A percentile compares a stretch with the other conserved stretches of the same genome.
Evolutionary conservation across 139 green algal genomes (phyloP).

Genomic region (Coccomyxa sp.): DNA sequence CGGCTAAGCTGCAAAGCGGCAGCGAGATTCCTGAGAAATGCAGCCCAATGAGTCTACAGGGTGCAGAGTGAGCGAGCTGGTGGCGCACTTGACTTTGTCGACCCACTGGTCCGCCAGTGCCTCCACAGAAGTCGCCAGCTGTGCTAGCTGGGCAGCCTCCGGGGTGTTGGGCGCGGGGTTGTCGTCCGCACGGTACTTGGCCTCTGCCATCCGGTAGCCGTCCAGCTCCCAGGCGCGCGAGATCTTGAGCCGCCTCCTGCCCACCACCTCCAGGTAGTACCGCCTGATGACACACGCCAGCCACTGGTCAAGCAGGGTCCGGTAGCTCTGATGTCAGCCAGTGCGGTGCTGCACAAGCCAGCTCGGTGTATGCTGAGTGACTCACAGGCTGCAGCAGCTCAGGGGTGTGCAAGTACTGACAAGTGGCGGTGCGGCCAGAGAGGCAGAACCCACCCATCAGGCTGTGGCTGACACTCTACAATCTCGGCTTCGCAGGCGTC

Average conservation of each 20-base stretch:
- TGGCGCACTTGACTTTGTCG: slow-evolving; percentile 22
- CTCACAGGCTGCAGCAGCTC: not conserved
- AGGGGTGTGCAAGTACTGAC: not conserved
- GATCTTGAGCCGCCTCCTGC: slow-evolving; percentile 49
- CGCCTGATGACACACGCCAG: slow-evolving; percentile 25
- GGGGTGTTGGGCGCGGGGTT: slow-evolving; percentile 3
- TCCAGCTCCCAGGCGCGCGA: slow-evolving; percentile 52
- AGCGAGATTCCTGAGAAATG: not conserved
- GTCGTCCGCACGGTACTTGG: slow-evolving; percentile 28
- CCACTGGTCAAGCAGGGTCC: too few species aligned
- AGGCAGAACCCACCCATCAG: slow-evolving; percentile 55
- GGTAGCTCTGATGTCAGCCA: not conserved
- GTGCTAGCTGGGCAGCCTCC: slow-evolving; percentile 10
- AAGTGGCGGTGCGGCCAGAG: not conserved
- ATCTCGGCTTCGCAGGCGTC: slow-evolving; percentile 71
- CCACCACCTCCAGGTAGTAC: slow-evolving; percentile 69
- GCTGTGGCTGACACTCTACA: slow-evolving; percentile 65
- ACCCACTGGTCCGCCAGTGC: slow-evolving; percentile 26
- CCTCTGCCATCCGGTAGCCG: slow-evolving; percentile 62
- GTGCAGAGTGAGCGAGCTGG: not conserved
- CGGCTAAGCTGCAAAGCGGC: not conserved
- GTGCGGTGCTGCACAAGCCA: not conserved
- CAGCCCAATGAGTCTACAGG: not conserved
- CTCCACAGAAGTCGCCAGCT: slow-evolving; percentile 15
- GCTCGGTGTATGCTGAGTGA: not conserved